Conservation (phyloP, 208 protist genomes). For the Balamuthia mandrillaris region DNA sequence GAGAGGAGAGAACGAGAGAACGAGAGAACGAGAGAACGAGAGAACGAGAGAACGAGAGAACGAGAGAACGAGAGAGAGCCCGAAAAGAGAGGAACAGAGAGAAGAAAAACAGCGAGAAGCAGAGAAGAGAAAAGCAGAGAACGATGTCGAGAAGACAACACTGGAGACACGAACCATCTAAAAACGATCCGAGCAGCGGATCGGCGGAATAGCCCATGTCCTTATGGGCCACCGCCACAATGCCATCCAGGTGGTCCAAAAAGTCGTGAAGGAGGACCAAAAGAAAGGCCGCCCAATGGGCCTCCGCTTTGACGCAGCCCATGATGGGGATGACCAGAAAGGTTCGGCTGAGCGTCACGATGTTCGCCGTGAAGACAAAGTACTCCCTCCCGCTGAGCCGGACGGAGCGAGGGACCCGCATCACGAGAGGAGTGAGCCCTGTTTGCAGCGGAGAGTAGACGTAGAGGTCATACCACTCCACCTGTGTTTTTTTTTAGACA, state of each 20-base stretch:
- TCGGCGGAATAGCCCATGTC: constrained; percentile 2
- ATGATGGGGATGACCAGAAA: constrained; percentile 30
- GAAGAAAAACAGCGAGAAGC: too few relatives aligned
- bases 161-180: too few relatives aligned
- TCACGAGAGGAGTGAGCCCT: not conserved
- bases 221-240: constrained; percentile 35
- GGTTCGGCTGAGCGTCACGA: constrained; percentile 10
- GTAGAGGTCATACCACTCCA: constrained; percentile 33
- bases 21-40: too few relatives aligned
- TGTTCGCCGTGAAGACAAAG: constrained; percentile 26
- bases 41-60: too few relatives aligned
- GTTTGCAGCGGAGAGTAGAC: not conserved
- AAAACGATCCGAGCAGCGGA: constrained; percentile 32
- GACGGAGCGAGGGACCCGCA: not conserved
- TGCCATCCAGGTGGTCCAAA: constrained; percentile 45
- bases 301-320: not conserved
- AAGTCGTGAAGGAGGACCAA: constrained; percentile 32
- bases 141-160: too few relatives aligned
- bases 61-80: too few relatives aligned
- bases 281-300: not conserved
- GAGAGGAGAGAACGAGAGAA: too few relatives aligned
- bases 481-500: too few relatives aligned
- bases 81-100: too few relatives aligned
- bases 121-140: too few relatives aligned
- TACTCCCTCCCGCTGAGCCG: not conserved